Evolutionary conservation across 2,329 filamentous ascomycete genomes (phyloP).

Genomic region (Raffaelea albimanens): DNA sequence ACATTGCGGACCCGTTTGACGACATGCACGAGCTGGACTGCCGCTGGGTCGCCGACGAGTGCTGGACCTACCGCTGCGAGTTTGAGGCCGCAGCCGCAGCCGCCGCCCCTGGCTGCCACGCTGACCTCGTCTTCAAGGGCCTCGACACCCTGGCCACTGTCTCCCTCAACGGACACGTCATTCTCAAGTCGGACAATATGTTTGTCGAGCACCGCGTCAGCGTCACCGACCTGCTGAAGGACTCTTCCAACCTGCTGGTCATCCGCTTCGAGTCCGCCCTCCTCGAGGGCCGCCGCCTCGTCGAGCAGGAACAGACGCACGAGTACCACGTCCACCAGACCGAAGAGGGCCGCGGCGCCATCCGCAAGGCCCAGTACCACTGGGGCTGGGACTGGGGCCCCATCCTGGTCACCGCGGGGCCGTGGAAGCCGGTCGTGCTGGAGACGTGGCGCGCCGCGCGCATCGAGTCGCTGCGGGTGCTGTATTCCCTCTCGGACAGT

Average conservation of each 20-base stretch:
- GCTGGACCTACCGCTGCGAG: conserved; percentile 45
- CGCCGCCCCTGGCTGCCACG: conserved; percentile 17
- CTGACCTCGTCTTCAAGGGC: conserved; percentile 51
- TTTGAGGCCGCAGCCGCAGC: conserved; percentile 18
- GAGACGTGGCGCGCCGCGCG: conserved; percentile 49
- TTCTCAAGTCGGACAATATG: conserved; percentile 54
- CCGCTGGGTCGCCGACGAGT: conserved; percentile 52
- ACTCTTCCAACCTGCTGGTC: no score
- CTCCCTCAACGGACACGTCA: conserved; percentile 39
- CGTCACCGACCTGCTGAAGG: conserved; percentile 19
- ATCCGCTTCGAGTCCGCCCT: no score
- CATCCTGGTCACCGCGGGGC: conserved; percentile 50
- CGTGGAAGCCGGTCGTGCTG: conserved; percentile 57
- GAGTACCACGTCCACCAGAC: not conserved
- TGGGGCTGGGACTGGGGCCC: conserved; percentile 69
- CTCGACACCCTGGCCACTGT: conserved; percentile 56
- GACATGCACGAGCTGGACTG: conserved; percentile 51
- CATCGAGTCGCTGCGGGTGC: conserved; percentile 23
- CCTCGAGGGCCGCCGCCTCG: no score
- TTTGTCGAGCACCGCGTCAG: conserved; percentile 48
- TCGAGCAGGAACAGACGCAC: no score
- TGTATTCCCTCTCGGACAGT: no score
- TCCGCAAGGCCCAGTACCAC: conserved; percentile 17
- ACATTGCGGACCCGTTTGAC: conserved; percentile 46
- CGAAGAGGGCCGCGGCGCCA: not conserved